These are phyloP conservation scores for Dactylis glomerata DNA, from an alignment of 176 grass and related monocot genomes.

Conservation along the genomic window DNA sequence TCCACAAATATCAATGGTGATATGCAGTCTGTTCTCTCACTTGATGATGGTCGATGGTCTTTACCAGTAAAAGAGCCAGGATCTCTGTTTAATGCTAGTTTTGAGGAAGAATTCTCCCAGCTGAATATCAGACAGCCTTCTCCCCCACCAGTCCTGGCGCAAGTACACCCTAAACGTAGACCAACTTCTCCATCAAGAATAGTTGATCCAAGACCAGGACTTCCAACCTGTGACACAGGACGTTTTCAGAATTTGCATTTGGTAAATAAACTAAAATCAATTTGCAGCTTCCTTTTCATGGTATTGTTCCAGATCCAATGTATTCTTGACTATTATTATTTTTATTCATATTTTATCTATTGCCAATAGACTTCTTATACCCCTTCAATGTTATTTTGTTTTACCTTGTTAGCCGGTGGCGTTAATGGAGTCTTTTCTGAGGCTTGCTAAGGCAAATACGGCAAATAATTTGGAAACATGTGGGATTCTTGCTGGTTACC, in stretches of 20 bases:
- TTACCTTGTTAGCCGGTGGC: conserved; percentile 68
- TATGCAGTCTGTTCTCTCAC: conserved; percentile 80
- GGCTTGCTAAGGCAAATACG: conserved; percentile 85
- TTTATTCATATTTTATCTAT: background rate
- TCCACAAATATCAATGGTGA: conserved; percentile 52
- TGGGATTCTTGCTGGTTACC: conserved; percentile 89
- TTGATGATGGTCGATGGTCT: conserved; percentile 85
- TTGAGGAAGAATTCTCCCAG: conserved; percentile 58
- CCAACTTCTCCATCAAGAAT: conserved; percentile 71
- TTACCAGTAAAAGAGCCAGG: conserved; percentile 49
- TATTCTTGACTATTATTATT: conserved; percentile 6
- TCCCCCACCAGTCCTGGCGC: conserved; percentile 72
- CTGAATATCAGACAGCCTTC: conserved; percentile 82
- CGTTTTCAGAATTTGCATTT: conserved; percentile 83
- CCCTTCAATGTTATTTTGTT: conserved; percentile 11
- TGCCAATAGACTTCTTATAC: background rate
- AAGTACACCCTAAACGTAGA: conserved; percentile 55
- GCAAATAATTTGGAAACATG: conserved; percentile 96
- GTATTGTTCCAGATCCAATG: background rate
- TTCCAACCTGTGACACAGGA: conserved; percentile 44
- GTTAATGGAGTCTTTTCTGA: conserved; percentile 92
- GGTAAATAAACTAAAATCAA: conserved; percentile 45
- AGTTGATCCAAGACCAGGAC: conserved; percentile 83
- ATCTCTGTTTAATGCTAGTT: conserved; percentile 31
- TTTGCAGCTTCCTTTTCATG: conserved; percentile 19